phyloP scores from a whole-genome alignment of 1,139 yeast species.

The Suhomyces maxii region DNA sequence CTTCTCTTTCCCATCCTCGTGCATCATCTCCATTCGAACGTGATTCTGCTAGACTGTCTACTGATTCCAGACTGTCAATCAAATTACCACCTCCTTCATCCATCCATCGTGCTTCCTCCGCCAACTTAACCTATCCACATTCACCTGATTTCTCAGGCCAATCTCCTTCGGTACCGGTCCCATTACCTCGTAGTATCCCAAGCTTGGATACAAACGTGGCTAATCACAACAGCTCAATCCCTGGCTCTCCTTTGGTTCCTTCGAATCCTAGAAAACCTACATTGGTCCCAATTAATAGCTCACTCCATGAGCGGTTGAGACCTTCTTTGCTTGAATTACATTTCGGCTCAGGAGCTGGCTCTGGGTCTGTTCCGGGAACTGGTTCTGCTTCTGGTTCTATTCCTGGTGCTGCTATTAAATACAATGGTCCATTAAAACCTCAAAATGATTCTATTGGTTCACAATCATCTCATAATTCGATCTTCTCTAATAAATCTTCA shows the following conservation, averaged over 20 bases:
- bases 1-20: not conserved
- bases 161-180: constrained; percentile 7
- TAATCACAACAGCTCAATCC: constrained; percentile 4
- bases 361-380: constrained; percentile 1
- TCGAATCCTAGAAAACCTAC: constrained; percentile 20
- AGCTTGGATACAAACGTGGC: not conserved
- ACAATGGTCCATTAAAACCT: constrained; percentile 5
- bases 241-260: constrained; percentile 6
- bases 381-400: not conserved
- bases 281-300: constrained; percentile 17
- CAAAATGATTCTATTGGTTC: constrained; percentile 30
- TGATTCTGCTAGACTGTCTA: not conserved
- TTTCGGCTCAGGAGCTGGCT: constrained; percentile 14
- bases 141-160: constrained; percentile 11
- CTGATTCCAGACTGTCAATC: constrained; percentile 13
- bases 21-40: constrained; percentile 1
- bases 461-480: constrained; percentile 32
- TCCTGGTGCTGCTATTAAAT: not conserved
- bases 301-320: constrained; percentile 34
- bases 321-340: constrained; percentile 48
- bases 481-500: constrained; percentile 30
- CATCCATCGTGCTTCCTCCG: constrained; percentile 6
- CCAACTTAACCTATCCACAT: constrained; percentile 6
- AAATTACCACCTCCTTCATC: constrained; percentile 23
- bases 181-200: constrained; percentile 8